Evolutionary conservation across 768 basidiomycete species (phyloP).

Genomic region (Boletus rubroflammeus): DNA sequence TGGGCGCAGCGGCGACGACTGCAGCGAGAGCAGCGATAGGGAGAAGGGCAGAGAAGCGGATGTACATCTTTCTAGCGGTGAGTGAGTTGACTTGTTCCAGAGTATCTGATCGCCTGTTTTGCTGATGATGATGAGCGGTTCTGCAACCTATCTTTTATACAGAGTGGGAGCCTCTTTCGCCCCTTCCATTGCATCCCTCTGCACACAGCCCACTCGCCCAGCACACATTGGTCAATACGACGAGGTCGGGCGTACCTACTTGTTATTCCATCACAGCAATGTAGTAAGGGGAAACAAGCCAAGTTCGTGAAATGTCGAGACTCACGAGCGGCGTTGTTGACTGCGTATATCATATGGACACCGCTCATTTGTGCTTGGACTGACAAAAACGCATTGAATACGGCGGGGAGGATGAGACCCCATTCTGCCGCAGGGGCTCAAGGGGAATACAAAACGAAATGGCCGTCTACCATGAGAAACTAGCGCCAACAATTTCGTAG

Average conservation of each 20-base stretch:
- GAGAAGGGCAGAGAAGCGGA: constrained; percentile 5
- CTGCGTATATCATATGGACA: neutral
- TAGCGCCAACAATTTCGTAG: no score
- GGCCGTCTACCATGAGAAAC: neutral
- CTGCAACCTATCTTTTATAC: constrained; percentile 8
- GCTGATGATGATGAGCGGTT: neutral
- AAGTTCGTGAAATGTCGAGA: neutral
- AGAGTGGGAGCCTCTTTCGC: no score
- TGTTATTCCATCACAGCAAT: neutral
- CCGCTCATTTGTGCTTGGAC: neutral
- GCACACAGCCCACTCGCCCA: neutral
- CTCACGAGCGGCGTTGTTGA: neutral
- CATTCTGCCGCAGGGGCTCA: neutral
- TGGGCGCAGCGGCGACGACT: no score
- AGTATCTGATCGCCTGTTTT: no score
- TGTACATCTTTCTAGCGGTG: constrained; percentile 2
- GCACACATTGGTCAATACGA: neutral
- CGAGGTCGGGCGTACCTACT: neutral
- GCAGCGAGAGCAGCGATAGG: no score
- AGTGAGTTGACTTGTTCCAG: neutral
- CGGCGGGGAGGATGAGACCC: neutral
- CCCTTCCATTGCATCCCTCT: neutral
- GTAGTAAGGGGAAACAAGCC: neutral
- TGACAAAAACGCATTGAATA: no score
- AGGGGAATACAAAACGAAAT: neutral